phyloP scores from a whole-genome alignment of 768 basidiomycete genomes.

The Termitomyces eurrhizus region DNA sequence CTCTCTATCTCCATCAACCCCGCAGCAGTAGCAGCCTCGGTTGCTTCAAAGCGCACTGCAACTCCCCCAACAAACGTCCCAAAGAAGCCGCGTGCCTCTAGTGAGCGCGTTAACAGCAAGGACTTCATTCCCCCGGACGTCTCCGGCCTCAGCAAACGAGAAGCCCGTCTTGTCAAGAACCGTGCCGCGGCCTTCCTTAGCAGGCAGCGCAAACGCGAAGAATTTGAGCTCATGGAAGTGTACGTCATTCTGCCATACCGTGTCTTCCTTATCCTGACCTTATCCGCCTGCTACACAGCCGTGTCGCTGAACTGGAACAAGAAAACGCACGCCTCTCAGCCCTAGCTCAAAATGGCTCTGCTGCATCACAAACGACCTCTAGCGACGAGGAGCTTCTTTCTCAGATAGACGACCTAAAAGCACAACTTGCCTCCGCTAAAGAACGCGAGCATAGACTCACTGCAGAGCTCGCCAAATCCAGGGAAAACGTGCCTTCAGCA shows the following conservation, averaged over 20 bases:
- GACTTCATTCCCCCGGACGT: slow-evolving; percentile 90
- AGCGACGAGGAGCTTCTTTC: slow-evolving; percentile 41
- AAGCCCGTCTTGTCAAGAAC: slow-evolving; percentile 90
- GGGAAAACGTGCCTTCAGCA: slow-evolving; percentile 18
- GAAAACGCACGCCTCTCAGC: slow-evolving; percentile 74
- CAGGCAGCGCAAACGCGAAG: slow-evolving; percentile 87
- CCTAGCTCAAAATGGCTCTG: slow-evolving; percentile 42
- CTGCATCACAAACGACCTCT: slow-evolving; percentile 21
- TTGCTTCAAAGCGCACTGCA: slow-evolving; percentile 41
- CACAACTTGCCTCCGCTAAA: slow-evolving; percentile 59
- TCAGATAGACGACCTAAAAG: slow-evolving; percentile 64
- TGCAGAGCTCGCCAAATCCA: slow-evolving; percentile 49
- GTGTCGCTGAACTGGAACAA: slow-evolving; percentile 78
- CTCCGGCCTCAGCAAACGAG: slow-evolving; percentile 82
- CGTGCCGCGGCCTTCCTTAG: slow-evolving; percentile 89
- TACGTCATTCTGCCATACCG: slow-evolving; percentile 40
- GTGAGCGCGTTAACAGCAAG: slow-evolving; percentile 59
- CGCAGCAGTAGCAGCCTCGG: slow-evolving; percentile 20
- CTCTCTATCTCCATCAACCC: slow-evolving; percentile 32
- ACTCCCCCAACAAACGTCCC: slow-evolving; percentile 34
- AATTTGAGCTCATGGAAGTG: slow-evolving; percentile 90
- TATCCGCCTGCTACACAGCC: slow-evolving; percentile 42
- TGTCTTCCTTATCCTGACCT: neutral
- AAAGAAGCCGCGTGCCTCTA: slow-evolving; percentile 41
- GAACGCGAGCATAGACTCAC: slow-evolving; percentile 66